Percentiles rank a stretch among this genome's conserved stretches.
phyloP scores from a whole-genome alignment of 1,284 basidiomycete genomes.

The Vanrija sp. region DNA sequence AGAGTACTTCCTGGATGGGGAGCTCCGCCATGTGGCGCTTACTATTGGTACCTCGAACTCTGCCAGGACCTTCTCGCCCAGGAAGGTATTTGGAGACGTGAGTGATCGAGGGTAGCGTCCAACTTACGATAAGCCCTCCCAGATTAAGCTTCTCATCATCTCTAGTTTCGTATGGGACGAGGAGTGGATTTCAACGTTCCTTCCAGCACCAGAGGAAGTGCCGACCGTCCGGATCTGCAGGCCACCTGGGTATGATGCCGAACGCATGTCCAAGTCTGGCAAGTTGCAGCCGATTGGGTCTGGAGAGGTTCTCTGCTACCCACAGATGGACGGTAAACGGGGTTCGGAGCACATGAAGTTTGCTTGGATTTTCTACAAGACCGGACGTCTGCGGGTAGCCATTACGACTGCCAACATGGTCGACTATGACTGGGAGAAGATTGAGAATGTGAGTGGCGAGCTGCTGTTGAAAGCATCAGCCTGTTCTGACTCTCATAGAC shows the following conservation, averaged over 20 bases:
- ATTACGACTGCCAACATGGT: slow-evolving; percentile 47
- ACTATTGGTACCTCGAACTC: slow-evolving; percentile 20
- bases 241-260: background rate
- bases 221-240: slow-evolving; percentile 33
- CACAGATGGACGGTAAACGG: slow-evolving; percentile 30
- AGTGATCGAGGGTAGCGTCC: slow-evolving; percentile 2
- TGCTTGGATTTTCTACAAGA: slow-evolving; percentile 48
- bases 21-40: slow-evolving; percentile 34
- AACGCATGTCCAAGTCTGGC: slow-evolving; percentile 19
- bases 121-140: slow-evolving; percentile 21
- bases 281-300: slow-evolving; percentile 29
- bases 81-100: slow-evolving; percentile 35
- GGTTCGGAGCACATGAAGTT: slow-evolving; percentile 46
- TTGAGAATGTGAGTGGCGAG: slow-evolving; percentile 44
- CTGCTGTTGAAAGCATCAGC: background rate
- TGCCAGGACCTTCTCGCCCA: slow-evolving; percentile 25
- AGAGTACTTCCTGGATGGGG: slow-evolving; percentile 42
- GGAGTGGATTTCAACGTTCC: slow-evolving; percentile 28
- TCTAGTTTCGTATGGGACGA: slow-evolving; percentile 38
- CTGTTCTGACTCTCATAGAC: slow-evolving; percentile 22
- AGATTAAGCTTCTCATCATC: slow-evolving; percentile 38
- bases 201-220: slow-evolving; percentile 29
- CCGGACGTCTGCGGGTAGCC: slow-evolving; percentile 43
- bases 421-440: slow-evolving; percentile 43
- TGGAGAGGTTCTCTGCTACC: slow-evolving; percentile 36